phyloP scores from a whole-genome alignment of 495 filamentous ascomycete genomes.

The Aspergillus indologenus region DNA sequence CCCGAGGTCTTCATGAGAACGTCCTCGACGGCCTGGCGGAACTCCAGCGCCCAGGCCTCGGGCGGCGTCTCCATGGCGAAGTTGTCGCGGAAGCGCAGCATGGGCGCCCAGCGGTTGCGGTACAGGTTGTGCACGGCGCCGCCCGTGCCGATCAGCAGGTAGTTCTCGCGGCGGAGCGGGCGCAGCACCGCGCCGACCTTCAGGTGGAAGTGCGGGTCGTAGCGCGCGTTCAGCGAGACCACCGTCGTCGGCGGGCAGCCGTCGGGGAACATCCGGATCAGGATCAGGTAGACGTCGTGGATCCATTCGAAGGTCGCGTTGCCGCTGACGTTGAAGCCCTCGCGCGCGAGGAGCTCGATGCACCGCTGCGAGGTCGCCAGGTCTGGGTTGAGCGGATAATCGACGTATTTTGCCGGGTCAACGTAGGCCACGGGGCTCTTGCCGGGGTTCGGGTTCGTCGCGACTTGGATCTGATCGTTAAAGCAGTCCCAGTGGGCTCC shows the following conservation, averaged over 20 bases:
- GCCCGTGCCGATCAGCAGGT: conserved; percentile 58
- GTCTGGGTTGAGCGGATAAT: conserved; percentile 56
- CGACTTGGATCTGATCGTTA: conserved; percentile 48
- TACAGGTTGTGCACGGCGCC: conserved; percentile 64
- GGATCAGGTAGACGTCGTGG: conserved; percentile 61
- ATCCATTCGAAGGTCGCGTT: conserved; percentile 60
- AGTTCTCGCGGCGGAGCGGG: conserved; percentile 46
- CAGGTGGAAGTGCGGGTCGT: conserved; percentile 60
- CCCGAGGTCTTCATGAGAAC: conserved; percentile 48
- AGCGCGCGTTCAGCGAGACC: conserved; percentile 55
- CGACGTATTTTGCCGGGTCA: conserved; percentile 53
- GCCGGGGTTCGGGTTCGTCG: conserved; percentile 51
- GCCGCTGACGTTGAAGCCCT: conserved; percentile 47
- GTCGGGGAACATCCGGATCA: conserved; percentile 60
- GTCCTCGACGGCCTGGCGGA: conserved; percentile 58
- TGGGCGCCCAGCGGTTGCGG: conserved; percentile 58
- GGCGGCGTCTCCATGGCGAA: conserved; percentile 56
- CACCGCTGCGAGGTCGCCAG: conserved; percentile 43
- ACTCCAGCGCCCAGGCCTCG: conserved; percentile 54
- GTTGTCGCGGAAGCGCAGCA: conserved; percentile 57
- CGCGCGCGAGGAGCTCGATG: conserved; percentile 39
- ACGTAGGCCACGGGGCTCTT: conserved; percentile 60
- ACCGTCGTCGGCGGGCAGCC: conserved; percentile 57
- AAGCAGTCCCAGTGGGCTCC: conserved; percentile 60
- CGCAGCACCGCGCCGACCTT: conserved; percentile 52